phyloP scores from a whole-genome alignment of 345 rosid species.

The Syzygium oleosum region DNA sequence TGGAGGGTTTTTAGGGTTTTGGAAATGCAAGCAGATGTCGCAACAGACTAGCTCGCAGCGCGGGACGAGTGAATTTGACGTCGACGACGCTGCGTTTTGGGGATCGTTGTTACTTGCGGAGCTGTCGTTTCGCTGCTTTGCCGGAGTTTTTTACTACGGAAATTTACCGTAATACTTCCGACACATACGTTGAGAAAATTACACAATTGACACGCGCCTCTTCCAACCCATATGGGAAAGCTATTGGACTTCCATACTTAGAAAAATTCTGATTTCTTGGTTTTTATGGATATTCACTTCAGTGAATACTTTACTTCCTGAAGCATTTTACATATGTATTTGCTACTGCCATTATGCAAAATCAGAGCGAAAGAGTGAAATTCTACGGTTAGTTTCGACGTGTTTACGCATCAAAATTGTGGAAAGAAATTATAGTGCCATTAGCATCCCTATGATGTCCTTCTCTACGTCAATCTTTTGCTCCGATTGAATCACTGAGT shows the following conservation, averaged over 20 bases:
- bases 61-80: not conserved
- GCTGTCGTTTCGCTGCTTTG: not conserved
- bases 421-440: not conserved
- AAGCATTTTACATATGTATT: no score
- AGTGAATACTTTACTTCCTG: not conserved
- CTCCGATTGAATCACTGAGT: not conserved
- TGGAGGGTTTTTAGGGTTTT: constrained; percentile 24
- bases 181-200: not conserved
- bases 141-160: not conserved
- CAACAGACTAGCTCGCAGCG: not conserved
- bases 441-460: not conserved
- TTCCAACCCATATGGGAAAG: not conserved
- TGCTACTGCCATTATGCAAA: no score
- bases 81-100: not conserved
- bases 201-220: not conserved
- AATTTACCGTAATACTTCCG: not conserved
- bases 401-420: no score
- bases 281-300: not conserved
- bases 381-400: no score
- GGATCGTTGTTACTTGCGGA: not conserved
- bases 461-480: not conserved
- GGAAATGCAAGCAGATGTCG: not conserved
- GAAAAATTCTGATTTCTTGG: not conserved
- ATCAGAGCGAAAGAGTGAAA: no score
- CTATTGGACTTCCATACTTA: not conserved